Evolutionary conservation across 2,329 filamentous ascomycete species (phyloP).

Genomic region (Curvularia sp.): DNA sequence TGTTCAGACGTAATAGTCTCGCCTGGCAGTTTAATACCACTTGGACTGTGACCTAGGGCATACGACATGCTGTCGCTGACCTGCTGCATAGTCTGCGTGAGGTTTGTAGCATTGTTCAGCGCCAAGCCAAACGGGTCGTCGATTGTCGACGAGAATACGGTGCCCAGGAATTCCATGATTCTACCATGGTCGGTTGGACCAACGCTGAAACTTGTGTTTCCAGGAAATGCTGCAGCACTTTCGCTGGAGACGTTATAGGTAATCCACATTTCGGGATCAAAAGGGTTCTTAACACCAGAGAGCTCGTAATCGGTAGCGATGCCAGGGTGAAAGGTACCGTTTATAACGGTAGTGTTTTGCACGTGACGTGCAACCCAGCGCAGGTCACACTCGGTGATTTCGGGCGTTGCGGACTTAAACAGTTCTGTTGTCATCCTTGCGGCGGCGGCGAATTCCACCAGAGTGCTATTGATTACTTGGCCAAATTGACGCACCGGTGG

Average conservation of each 20-base stretch:
- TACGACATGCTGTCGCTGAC: constrained; percentile 3
- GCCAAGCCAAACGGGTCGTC: neutral
- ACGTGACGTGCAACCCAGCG: constrained; percentile 3
- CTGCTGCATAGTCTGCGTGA: neutral
- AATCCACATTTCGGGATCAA: neutral
- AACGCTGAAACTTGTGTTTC: constrained; percentile 1
- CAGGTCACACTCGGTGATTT: neutral
- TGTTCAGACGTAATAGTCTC: constrained; percentile 2
- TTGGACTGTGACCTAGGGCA: neutral
- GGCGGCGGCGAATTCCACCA: neutral
- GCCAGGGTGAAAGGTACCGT: constrained; percentile 6
- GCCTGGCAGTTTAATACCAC: neutral
- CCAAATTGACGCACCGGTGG: neutral
- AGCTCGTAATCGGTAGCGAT: neutral
- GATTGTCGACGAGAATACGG: neutral
- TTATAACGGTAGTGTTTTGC: constrained; percentile 1
- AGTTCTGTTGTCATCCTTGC: neutral
- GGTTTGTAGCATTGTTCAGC: neutral
- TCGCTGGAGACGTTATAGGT: neutral
- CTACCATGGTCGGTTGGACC: neutral
- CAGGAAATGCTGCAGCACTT: neutral
- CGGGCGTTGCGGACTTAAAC: neutral
- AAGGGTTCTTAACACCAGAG: neutral
- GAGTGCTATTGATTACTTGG: neutral
- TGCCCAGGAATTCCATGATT: neutral